A percentile compares a stretch with the other conserved stretches of the same genome.
Conservation (phyloP, 2,329 filamentous ascomycete genomes). For the Nigrospora osmanthi region DNA sequence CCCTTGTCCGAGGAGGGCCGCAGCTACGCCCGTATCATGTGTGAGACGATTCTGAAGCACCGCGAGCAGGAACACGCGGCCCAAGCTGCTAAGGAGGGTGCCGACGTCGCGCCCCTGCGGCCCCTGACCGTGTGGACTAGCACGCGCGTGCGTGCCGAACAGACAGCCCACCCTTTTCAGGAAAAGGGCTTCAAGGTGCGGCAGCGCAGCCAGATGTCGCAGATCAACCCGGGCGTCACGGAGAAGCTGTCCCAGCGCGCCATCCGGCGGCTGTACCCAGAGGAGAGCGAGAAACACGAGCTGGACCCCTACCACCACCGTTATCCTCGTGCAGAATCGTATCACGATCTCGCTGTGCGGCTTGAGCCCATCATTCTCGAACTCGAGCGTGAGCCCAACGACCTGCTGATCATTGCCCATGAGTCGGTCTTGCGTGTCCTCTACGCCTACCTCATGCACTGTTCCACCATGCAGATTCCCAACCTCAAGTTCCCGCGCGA, state of each 20-base stretch:
- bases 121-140: conserved; percentile 92
- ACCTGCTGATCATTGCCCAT: conserved; percentile 96
- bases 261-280: conserved; percentile 76
- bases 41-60: conserved; percentile 73
- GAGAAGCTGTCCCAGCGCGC: conserved; percentile 83
- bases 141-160: conserved; percentile 79
- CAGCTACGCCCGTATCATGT: conserved; percentile 79
- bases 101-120: conserved; percentile 57
- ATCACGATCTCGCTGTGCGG: conserved; percentile 95
- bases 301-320: conserved; percentile 94
- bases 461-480: conserved; percentile 90
- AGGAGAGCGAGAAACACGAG: conserved; percentile 89
- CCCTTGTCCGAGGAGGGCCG: conserved; percentile 72
- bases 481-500: conserved; percentile 88
- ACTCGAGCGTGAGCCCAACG: conserved; percentile 91
- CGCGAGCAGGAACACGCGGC: conserved; percentile 72
- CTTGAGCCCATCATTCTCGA: conserved; percentile 97
- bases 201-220: conserved; percentile 92
- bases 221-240: conserved; percentile 92
- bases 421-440: conserved; percentile 95
- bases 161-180: conserved; percentile 79
- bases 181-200: conserved; percentile 76
- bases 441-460: conserved; percentile 98
- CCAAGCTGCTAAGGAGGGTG: conserved; percentile 59
- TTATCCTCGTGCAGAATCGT: conserved; percentile 94